Evolutionary conservation across 441 rosid species (phyloP).

Genomic region (Oxalis stricta): DNA sequence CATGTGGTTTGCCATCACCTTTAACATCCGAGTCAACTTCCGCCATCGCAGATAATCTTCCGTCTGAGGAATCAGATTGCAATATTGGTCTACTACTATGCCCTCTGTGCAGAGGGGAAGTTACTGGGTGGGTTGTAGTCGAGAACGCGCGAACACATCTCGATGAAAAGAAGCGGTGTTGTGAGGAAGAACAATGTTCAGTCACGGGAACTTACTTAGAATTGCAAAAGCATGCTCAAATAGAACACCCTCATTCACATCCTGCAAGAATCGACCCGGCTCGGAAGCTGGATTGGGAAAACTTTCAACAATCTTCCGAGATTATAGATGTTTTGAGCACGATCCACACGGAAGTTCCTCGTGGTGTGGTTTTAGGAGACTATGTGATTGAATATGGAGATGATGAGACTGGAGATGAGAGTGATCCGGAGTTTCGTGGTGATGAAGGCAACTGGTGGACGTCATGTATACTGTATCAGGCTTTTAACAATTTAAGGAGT

Average conservation of each 20-base stretch:
- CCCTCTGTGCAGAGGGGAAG: slow-evolving; percentile 91
- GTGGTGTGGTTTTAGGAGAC: slow-evolving; percentile 90
- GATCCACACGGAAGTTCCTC: slow-evolving; percentile 90
- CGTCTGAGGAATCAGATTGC: slow-evolving; percentile 25
- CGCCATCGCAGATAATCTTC: slow-evolving; percentile 14
- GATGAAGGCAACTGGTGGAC: slow-evolving; percentile 93
- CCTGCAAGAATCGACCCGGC: slow-evolving; percentile 92
- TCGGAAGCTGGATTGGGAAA: slow-evolving; percentile 89
- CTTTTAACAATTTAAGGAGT: slow-evolving; percentile 78
- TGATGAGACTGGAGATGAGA: slow-evolving; percentile 76
- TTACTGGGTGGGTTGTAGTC: slow-evolving; percentile 68
- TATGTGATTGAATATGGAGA: slow-evolving; percentile 94
- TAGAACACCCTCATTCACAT: slow-evolving; percentile 77
- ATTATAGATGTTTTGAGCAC: slow-evolving; percentile 94
- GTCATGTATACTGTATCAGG: slow-evolving; percentile 81
- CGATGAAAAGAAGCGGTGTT: slow-evolving; percentile 58
- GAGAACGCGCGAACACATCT: slow-evolving; percentile 60
- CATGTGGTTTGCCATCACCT: slow-evolving; percentile 48
- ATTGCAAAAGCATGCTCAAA: slow-evolving; percentile 54
- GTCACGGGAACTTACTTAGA: slow-evolving; percentile 62
- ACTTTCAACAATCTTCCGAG: slow-evolving; percentile 94
- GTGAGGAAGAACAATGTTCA: slow-evolving; percentile 57
- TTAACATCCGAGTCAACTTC: slow-evolving; percentile 28
- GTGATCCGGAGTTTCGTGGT: slow-evolving; percentile 69
- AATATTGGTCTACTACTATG: slow-evolving; percentile 47